phyloP scores from a whole-genome alignment of 345 rosid genomes.

The Lepidium didymum region DNA sequence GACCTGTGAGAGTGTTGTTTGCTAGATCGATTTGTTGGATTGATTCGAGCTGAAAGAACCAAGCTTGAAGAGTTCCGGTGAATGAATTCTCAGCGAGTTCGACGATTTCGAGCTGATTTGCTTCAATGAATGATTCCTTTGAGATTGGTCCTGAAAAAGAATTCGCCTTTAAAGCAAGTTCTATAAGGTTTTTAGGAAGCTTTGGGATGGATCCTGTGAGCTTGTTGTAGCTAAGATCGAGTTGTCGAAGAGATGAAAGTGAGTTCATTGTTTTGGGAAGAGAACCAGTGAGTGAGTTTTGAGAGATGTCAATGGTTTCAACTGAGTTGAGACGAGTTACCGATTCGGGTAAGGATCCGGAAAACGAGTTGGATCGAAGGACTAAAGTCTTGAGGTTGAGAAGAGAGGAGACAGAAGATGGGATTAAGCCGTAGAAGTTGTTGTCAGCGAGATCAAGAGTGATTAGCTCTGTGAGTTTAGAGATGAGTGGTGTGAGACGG shows the following conservation, averaged over 20 bases:
- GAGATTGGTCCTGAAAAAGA: constrained; percentile 51
- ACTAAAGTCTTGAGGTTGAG: constrained; percentile 39
- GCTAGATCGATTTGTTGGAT: constrained; percentile 75
- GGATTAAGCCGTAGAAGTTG: constrained; percentile 55
- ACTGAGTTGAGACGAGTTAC: constrained; percentile 39
- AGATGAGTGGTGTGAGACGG: constrained; percentile 55
- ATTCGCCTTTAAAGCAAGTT: constrained; percentile 63
- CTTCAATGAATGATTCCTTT: constrained; percentile 45
- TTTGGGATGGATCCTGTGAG: constrained; percentile 59
- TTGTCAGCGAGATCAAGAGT: constrained; percentile 71
- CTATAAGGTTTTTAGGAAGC: constrained; percentile 48
- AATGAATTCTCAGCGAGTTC: constrained; percentile 82
- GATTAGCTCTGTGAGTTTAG: constrained; percentile 49
- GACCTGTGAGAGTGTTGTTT: constrained; percentile 52
- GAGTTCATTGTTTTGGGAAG: constrained; percentile 41
- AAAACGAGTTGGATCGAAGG: constrained; percentile 71
- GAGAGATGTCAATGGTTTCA: constrained; percentile 53
- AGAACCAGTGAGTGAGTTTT: constrained; percentile 54
- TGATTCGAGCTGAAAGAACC: constrained; percentile 70
- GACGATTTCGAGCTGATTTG: constrained; percentile 57
- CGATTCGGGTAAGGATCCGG: constrained; percentile 50
- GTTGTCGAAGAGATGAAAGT: constrained; percentile 37
- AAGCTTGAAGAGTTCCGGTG: constrained; percentile 52
- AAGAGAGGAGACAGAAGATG: constrained; percentile 57
- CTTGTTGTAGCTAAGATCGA: constrained; percentile 77